Conservation (phyloP, 495 filamentous ascomycete genomes). For the Penicillium malachiteum region DNA sequence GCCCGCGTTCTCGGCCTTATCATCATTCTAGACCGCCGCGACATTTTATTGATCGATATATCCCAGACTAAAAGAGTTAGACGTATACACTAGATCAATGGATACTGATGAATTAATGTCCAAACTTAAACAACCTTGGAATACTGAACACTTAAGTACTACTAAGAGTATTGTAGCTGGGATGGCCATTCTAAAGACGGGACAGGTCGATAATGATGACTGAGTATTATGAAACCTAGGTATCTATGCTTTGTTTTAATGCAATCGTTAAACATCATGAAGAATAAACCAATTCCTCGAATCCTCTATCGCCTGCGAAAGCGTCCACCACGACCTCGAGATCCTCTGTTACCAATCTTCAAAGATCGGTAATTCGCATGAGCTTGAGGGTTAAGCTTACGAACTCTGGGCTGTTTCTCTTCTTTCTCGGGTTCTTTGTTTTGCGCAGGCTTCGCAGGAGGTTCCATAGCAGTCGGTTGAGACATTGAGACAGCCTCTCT, state of each 20-base stretch:
- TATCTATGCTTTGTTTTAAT: constrained; percentile 24
- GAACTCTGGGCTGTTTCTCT: constrained; percentile 55
- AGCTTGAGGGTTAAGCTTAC: constrained; percentile 71
- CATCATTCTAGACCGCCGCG: constrained; percentile 26
- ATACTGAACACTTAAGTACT: too few species aligned
- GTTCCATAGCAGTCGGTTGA: constrained; percentile 31
- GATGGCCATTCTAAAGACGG: background rate
- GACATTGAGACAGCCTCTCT: constrained; percentile 39
- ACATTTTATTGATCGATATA: constrained; percentile 36
- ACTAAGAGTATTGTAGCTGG: too few species aligned
- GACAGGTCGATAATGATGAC: background rate
- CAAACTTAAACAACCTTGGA: background rate
- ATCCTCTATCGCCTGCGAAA: constrained; percentile 44
- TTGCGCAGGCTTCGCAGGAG: constrained; percentile 20
- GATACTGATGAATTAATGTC: background rate
- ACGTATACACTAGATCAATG: constrained; percentile 2
- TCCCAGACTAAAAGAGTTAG: constrained; percentile 32
- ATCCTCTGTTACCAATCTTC: constrained; percentile 65
- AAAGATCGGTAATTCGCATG: constrained; percentile 81
- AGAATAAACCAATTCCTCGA: background rate
- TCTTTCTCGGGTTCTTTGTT: constrained; percentile 20
- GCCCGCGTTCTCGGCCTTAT: constrained; percentile 16
- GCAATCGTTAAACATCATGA: constrained; percentile 33
- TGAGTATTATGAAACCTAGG: constrained; percentile 5
- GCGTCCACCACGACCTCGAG: constrained; percentile 41